Evolutionary conservation across 2,329 filamentous ascomycete species (phyloP).

Genomic region (Cladosporium sphaerospermum): DNA sequence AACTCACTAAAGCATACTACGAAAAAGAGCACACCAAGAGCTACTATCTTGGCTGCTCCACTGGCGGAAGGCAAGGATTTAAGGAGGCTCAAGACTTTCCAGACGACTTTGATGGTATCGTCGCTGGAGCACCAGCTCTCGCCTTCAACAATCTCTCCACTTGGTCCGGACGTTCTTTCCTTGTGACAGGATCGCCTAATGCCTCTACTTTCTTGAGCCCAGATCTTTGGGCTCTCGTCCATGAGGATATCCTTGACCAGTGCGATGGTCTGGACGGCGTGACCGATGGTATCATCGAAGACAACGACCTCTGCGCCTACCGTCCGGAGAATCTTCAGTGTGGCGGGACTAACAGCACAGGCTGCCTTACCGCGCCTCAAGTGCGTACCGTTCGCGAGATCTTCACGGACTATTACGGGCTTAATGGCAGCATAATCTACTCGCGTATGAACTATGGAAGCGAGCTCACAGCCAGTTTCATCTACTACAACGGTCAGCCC

Average conservation of each 20-base stretch:
- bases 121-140: conserved; percentile 39
- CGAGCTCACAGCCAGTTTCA: conserved; percentile 31
- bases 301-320: conserved; percentile 39
- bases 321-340: conserved; percentile 34
- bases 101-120: conserved; percentile 42
- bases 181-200: conserved; percentile 31
- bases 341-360: conserved; percentile 27
- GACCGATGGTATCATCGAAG: conserved; percentile 41
- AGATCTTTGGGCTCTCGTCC: conserved; percentile 35
- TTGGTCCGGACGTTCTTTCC: conserved; percentile 37
- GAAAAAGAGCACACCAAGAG: conserved; percentile 35
- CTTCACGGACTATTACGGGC: conserved; percentile 35
- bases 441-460: conserved; percentile 46
- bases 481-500: conserved; percentile 34
- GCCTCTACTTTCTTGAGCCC: conserved; percentile 34
- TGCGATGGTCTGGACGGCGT: conserved; percentile 44
- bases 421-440: conserved; percentile 40
- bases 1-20: conserved; percentile 31
- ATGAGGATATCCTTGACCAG: conserved; percentile 39
- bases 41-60: conserved; percentile 43
- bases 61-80: conserved; percentile 42
- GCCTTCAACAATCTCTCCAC: conserved; percentile 37
- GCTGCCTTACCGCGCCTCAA: conserved; percentile 39
- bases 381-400: conserved; percentile 36
- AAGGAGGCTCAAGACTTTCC: conserved; percentile 40